Percentiles rank a stretch among this genome's conserved stretches.
Conservation (phyloP, 805 yeast species). For the Candida koratica region DNA sequence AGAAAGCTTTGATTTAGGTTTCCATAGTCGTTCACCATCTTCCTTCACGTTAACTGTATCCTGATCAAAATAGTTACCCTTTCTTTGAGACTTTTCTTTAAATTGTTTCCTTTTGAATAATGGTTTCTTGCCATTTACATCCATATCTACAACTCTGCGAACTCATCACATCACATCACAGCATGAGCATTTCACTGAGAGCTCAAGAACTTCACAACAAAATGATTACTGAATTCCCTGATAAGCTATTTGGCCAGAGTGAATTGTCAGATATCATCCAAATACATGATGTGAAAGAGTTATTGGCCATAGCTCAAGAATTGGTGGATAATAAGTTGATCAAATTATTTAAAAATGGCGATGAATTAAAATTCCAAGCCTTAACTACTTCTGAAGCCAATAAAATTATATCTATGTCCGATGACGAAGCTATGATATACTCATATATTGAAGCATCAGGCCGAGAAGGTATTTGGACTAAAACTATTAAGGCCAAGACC, state of each 20-base stretch:
- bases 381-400: constrained; percentile 70
- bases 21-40: constrained; percentile 1
- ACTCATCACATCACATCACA: constrained; percentile 8
- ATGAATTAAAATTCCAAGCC: constrained; percentile 69
- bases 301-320: constrained; percentile 49
- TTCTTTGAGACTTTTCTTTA: constrained; percentile 1
- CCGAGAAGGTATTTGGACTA: constrained; percentile 95
- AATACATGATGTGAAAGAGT: constrained; percentile 39
- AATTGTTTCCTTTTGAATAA: constrained; percentile 8
- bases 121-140: constrained; percentile 8
- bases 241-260: constrained; percentile 58
- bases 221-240: constrained; percentile 54
- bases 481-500: constrained; percentile 81
- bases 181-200: constrained; percentile 25
- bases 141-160: too few relatives aligned
- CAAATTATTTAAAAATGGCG: constrained; percentile 65
- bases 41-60: neutral
- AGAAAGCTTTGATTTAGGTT: neutral
- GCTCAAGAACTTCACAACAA: constrained; percentile 58
- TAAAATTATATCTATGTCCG: constrained; percentile 70
- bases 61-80: neutral
- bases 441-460: constrained; percentile 89
- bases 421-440: constrained; percentile 88
- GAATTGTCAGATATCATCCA: constrained; percentile 57
- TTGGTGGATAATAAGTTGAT: constrained; percentile 56